A percentile compares a stretch with the other conserved stretches of the same genome.
Evolutionary conservation across 176 grass and related monocot genomes (phyloP).

Genomic region (Aegilops umbellulata): DNA sequence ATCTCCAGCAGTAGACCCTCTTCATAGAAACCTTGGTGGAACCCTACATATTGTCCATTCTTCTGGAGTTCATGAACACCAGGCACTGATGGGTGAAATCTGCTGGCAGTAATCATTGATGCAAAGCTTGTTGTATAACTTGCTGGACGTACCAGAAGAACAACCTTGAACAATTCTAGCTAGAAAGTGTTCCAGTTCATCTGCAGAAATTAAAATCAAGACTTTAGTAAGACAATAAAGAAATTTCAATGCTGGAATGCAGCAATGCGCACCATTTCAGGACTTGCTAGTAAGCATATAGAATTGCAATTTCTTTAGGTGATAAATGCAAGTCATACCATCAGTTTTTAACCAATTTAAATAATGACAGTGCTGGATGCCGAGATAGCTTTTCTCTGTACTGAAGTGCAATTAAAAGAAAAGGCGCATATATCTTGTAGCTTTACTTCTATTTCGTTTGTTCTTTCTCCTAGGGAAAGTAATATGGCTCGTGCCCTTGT

Average conservation of each 20-base stretch:
- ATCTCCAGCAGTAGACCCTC: slow-evolving; percentile 1
- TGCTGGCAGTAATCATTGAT: slow-evolving; percentile 56
- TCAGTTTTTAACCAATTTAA: neutral
- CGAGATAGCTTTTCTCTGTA: too few relatives aligned
- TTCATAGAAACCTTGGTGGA: slow-evolving; percentile 18
- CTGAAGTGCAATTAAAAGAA: too few relatives aligned
- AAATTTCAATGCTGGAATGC: neutral
- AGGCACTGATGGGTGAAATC: slow-evolving; percentile 34
- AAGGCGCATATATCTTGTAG: too few relatives aligned
- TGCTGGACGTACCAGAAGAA: slow-evolving; percentile 40
- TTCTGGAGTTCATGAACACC: slow-evolving; percentile 40
- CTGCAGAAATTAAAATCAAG: slow-evolving; percentile 14
- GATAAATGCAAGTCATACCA: neutral
- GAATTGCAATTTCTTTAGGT: neutral
- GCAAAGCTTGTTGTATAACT: slow-evolving; percentile 55
- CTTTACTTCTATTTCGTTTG: too few relatives aligned
- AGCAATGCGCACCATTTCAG: neutral
- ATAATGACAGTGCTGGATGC: too few relatives aligned
- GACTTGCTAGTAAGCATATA: neutral
- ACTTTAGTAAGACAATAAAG: neutral
- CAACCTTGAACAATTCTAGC: slow-evolving; percentile 25
- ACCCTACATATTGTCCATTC: slow-evolving; percentile 32
- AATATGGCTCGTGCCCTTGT: too few relatives aligned
- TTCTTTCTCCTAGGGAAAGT: too few relatives aligned
- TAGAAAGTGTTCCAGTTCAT: slow-evolving; percentile 31